Evolutionary conservation across 305 asterid species (phyloP).

Genomic region (Solanum hybrid): DNA sequence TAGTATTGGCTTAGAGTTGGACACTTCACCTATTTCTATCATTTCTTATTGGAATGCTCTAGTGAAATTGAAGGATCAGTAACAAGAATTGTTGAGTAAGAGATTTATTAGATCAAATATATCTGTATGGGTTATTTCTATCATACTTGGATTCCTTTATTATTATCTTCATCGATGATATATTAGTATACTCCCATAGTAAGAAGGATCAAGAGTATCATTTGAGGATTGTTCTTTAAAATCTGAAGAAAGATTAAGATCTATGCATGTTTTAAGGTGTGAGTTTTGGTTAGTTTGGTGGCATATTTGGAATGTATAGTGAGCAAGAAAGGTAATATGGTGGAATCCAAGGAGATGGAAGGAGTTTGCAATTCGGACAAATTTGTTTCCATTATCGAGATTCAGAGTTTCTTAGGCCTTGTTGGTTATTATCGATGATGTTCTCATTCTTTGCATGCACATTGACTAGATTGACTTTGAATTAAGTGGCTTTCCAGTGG

Average conservation of each 20-base stretch:
- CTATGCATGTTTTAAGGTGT: neutral
- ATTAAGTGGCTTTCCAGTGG: neutral
- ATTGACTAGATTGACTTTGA: neutral
- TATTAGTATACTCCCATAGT: neutral
- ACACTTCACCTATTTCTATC: neutral
- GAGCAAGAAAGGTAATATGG: neutral
- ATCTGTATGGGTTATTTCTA: neutral
- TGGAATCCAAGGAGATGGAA: neutral
- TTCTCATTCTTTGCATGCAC: neutral
- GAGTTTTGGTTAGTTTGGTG: neutral
- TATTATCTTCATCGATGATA: neutral
- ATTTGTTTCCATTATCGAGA: neutral
- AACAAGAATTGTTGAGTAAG: too few species aligned
- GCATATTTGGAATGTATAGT: neutral
- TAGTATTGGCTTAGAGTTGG: neutral
- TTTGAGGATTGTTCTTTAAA: neutral
- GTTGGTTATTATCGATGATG: neutral
- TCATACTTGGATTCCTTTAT: neutral
- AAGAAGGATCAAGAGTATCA: neutral
- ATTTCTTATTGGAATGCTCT: neutral
- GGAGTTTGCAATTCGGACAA: neutral
- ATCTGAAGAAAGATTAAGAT: neutral
- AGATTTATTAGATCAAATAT: neutral
- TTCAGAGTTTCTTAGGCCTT: neutral
- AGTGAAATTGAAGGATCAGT: neutral